A percentile compares a stretch with the other conserved stretches of the same genome.
Evolutionary conservation across 768 basidiomycete genomes (phyloP).

Genomic region (Lentinula guzmanii): DNA sequence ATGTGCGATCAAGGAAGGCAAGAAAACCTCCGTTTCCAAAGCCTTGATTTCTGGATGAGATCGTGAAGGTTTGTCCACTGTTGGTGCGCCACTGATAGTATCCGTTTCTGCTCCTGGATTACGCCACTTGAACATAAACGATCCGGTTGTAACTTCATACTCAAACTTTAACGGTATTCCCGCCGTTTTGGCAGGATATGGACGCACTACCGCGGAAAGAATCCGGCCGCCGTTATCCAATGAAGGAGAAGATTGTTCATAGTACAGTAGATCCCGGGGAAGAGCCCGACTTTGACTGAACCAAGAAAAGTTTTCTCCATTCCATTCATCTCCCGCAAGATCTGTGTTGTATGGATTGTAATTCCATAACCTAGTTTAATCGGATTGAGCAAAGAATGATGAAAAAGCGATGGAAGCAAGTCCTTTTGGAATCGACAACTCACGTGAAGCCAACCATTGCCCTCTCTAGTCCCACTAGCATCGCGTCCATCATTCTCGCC

Average conservation of each 20-base stretch:
- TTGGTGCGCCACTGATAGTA: constrained; percentile 7
- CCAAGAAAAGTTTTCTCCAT: constrained; percentile 97
- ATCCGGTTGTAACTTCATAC: constrained; percentile 74
- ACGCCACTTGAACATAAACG: constrained; percentile 62
- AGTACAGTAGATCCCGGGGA: constrained; percentile 47
- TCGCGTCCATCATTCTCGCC: constrained; percentile 88
- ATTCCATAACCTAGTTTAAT: constrained; percentile 71
- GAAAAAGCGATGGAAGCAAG: neutral
- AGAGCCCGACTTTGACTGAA: constrained; percentile 62
- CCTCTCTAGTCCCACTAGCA: constrained; percentile 78
- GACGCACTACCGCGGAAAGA: constrained; percentile 74
- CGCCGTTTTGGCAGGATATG: constrained; percentile 86
- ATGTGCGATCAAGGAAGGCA: constrained; percentile 58
- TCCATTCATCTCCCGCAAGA: constrained; percentile 80
- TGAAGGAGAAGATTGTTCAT: constrained; percentile 56
- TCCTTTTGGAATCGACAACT: constrained; percentile 22
- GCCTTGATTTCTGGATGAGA: constrained; percentile 34
- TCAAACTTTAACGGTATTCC: constrained; percentile 72
- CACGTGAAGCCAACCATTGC: constrained; percentile 82
- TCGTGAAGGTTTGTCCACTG: constrained; percentile 31
- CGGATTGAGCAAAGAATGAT: neutral
- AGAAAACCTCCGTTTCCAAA: constrained; percentile 79
- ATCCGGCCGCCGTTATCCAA: constrained; percentile 83
- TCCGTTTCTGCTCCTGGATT: constrained; percentile 20
- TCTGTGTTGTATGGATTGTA: constrained; percentile 90